Percentiles rank a stretch among this genome's conserved stretches.
phyloP scores from a whole-genome alignment of 495 filamentous ascomycete genomes.

The Aspergillus avenaceus region DNA sequence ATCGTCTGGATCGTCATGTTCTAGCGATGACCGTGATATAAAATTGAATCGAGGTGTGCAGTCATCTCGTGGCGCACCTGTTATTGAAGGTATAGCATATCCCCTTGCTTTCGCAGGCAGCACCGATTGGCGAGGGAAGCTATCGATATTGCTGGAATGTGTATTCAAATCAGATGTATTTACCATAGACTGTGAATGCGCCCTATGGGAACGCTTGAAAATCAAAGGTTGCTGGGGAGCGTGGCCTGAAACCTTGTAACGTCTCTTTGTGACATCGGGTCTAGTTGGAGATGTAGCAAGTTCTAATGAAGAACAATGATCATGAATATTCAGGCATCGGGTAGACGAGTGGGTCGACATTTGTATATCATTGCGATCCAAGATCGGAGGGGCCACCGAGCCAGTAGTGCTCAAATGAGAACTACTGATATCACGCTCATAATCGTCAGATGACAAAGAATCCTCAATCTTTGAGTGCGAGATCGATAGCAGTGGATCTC shows the following conservation, averaged over 20 bases:
- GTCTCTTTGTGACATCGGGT: not conserved
- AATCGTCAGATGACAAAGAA: constrained; percentile 6
- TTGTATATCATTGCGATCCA: constrained; percentile 5
- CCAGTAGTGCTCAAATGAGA: constrained; percentile 2
- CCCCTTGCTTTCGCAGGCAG: constrained; percentile 26
- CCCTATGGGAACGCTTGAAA: constrained; percentile 9
- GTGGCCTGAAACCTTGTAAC: constrained; percentile 8
- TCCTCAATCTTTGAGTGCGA: constrained; percentile 10
- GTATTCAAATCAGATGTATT: constrained; percentile 6
- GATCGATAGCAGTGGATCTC: constrained; percentile 17
- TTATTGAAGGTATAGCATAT: constrained; percentile 56
- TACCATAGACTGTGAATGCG: constrained; percentile 7
- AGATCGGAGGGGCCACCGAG: constrained; percentile 1
- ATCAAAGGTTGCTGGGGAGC: constrained; percentile 8
- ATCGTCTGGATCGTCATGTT: constrained; percentile 55
- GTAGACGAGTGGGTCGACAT: constrained; percentile 9
- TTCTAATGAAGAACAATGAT: constrained; percentile 6
- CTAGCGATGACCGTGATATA: constrained; percentile 50
- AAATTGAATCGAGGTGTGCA: constrained; percentile 43
- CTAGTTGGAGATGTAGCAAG: not conserved
- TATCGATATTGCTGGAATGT: constrained; percentile 12
- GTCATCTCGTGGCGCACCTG: constrained; percentile 49
- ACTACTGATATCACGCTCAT: constrained; percentile 6
- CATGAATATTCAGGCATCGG: constrained; percentile 7
- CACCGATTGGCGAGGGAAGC: constrained; percentile 16